These are phyloP conservation scores for Poronia punctata DNA, from an alignment of 495 filamentous ascomycete genomes.

Conservation along the genomic window DNA sequence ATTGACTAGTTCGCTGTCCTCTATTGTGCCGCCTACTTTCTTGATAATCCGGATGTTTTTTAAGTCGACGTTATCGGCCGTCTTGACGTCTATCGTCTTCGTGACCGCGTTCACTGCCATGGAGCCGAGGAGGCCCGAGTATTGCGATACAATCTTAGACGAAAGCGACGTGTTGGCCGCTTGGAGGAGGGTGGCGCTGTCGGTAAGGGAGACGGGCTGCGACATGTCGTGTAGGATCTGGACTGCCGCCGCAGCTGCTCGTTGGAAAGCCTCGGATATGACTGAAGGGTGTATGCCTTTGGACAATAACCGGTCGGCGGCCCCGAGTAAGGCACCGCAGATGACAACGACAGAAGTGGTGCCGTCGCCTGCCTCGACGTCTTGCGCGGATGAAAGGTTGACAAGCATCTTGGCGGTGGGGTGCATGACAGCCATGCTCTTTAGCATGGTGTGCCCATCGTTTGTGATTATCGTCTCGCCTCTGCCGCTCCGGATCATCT, in stretches of 20 bases:
- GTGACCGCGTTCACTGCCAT: slow-evolving; percentile 97
- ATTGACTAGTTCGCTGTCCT: slow-evolving; percentile 96
- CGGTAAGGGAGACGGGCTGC: slow-evolving; percentile 81
- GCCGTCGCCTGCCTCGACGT: slow-evolving; percentile 97
- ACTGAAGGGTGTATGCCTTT: slow-evolving; percentile 97
- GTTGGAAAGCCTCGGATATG: slow-evolving; percentile 96
- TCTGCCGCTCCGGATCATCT: slow-evolving; percentile 97
- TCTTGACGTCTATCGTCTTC: slow-evolving; percentile 90
- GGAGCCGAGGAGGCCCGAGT: slow-evolving; percentile 83
- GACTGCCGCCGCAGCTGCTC: slow-evolving; percentile 81
- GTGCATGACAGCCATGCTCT: slow-evolving; percentile 97
- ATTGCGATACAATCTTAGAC: slow-evolving; percentile 96
- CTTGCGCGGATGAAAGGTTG: slow-evolving; percentile 91
- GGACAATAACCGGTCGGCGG: slow-evolving; percentile 77
- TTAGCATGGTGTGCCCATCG: slow-evolving; percentile 97
- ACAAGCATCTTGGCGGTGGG: slow-evolving; percentile 98
- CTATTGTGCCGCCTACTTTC: slow-evolving; percentile 96
- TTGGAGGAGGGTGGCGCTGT: slow-evolving; percentile 85
- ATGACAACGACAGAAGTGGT: slow-evolving; percentile 98
- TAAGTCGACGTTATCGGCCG: slow-evolving; percentile 91
- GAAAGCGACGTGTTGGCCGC: slow-evolving; percentile 95
- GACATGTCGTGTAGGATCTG: slow-evolving; percentile 92
- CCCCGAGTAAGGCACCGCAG: slow-evolving; percentile 86
- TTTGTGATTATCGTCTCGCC: slow-evolving; percentile 98
- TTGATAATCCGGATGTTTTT: slow-evolving; percentile 95